A percentile compares a stretch with the other conserved stretches of the same genome.
Evolutionary conservation across 2,329 filamentous ascomycete genomes (phyloP).

Genomic region (Lomentospora prolificans): DNA sequence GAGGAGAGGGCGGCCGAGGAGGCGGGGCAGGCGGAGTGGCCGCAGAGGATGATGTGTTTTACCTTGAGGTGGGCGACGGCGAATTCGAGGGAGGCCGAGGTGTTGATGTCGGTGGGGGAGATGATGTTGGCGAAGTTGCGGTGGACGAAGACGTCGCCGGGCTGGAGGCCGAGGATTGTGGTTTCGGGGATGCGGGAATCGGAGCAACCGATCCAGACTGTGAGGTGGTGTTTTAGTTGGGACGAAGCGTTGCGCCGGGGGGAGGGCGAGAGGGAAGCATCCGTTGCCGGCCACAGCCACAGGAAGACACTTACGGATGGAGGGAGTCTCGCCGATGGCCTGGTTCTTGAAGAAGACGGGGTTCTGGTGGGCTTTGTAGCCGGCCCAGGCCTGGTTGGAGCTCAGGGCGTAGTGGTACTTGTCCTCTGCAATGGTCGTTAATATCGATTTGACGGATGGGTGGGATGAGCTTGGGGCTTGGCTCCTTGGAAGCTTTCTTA

Average conservation of each 20-base stretch:
- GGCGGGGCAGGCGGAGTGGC: constrained; percentile 60
- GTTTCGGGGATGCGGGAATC: constrained; percentile 81
- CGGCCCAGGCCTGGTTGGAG: constrained; percentile 62
- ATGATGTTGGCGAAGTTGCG: constrained; percentile 86
- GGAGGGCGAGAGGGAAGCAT: not conserved
- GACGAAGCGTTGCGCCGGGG: not conserved
- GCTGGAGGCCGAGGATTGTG: constrained; percentile 65
- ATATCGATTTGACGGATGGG: too few species aligned
- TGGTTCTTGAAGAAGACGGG: constrained; percentile 62
- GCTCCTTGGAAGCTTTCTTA: too few species aligned
- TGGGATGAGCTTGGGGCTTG: too few species aligned
- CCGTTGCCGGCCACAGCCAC: not conserved
- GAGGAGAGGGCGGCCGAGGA: constrained; percentile 44
- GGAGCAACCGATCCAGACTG: constrained; percentile 78
- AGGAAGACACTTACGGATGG: constrained; percentile 41
- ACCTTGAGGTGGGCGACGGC: constrained; percentile 64
- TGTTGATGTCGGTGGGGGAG: constrained; percentile 64
- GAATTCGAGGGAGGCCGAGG: constrained; percentile 67
- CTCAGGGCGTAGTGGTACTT: constrained; percentile 52
- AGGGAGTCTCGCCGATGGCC: constrained; percentile 55
- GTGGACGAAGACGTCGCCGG: constrained; percentile 81
- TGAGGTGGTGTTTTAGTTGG: not conserved
- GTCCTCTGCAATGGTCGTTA: constrained; percentile 31
- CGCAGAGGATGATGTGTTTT: constrained; percentile 60
- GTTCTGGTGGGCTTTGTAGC: constrained; percentile 53